Base-by-base conservation (phyloP, 257 asterid genomes). In the Forsythia viridissima region DNA sequence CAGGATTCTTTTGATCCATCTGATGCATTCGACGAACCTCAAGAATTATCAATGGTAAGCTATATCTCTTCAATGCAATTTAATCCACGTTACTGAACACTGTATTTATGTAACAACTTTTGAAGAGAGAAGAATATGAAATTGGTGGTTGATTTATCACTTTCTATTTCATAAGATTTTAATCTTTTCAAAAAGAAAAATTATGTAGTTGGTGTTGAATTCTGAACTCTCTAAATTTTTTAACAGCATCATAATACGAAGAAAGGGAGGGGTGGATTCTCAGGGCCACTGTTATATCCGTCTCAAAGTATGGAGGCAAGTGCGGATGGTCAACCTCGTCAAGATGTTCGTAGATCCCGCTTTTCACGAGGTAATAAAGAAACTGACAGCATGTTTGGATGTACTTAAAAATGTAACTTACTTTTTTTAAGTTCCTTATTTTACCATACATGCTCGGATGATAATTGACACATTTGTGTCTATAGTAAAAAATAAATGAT, bases 261-360 rank as follows among this genome's bases (percentile, higher is more conserved):
- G 86, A 86, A 81, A 76, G 85, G 84, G 39, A 85, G 88, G 80
- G 84, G 80, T 13, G 83, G 81, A 68, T 86, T 84, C 78, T 92
- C 97, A 37, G 97, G 92, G 69, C 91, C 93, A 41, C 41, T 88
- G 83, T 38, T 79, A 30, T 76, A 80, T 76, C 90, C 81, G 42
- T 76, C 82, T 46, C 83, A 81, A 61, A 88, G 81, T 65, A 76
- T 4, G 40, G 84, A 83, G 16, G 24, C 79, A 13, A 80, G 76
- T 24, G 85, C 86, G 71, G 80, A 84, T 44, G 80, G 82, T 66
- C 87, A 81, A 55, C 76, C 73, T 73, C 92, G 75, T 41, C 86
- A 74, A 11, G 65, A 68, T 76, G 83, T 42, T 79, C 89, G 84
- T 44, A 89, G 93, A 85, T 91, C 97, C 16, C 92, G 96, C 6